Evolutionary conservation across 495 filamentous ascomycete genomes (phyloP).

Genomic region (Neurospora cerealis): DNA sequence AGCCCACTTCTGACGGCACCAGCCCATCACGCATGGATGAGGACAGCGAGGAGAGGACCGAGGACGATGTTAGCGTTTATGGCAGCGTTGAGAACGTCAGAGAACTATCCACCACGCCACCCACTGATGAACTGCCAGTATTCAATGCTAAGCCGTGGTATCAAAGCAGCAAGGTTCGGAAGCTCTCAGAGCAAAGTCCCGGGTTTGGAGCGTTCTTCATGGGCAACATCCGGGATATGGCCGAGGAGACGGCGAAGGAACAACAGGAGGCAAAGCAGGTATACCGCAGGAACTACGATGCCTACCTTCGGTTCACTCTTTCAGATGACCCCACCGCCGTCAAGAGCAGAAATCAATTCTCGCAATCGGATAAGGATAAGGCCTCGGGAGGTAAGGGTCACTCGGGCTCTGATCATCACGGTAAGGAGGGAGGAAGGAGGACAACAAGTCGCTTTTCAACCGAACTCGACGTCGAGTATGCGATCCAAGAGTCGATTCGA

Average conservation of each 20-base stretch:
- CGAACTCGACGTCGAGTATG: conserved; percentile 68
- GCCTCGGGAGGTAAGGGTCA: conserved; percentile 22
- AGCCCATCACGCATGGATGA: conserved; percentile 18
- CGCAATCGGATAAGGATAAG: conserved; percentile 10
- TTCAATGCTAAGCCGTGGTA: conserved; percentile 33
- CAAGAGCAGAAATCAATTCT: conserved; percentile 35
- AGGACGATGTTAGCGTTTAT: conserved; percentile 50
- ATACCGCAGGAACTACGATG: conserved; percentile 35
- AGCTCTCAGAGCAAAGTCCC: conserved; percentile 17
- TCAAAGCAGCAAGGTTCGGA: conserved; percentile 27
- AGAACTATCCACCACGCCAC: conserved; percentile 39
- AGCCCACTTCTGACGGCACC: conserved; percentile 5
- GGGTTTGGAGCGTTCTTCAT: conserved; percentile 26
- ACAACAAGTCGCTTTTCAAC: conserved; percentile 43
- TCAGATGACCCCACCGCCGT: conserved; percentile 39
- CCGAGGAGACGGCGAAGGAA: conserved; percentile 8
- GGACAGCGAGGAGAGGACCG: conserved; percentile 46
- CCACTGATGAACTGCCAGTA: conserved; percentile 34
- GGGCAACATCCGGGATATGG: conserved; percentile 15
- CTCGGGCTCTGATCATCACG: conserved; percentile 30
- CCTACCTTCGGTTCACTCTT: conserved; percentile 40
- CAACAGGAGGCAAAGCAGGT: conserved; percentile 20
- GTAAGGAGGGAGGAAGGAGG: conserved; percentile 50
- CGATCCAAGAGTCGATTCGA: conserved; percentile 64
- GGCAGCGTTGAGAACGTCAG: conserved; percentile 38